A percentile compares a stretch with the other conserved stretches of the same genome.
Evolutionary conservation across 2,329 filamentous ascomycete genomes (phyloP).

Genomic region (Ophiocordyceps camponoti-leonardi): DNA sequence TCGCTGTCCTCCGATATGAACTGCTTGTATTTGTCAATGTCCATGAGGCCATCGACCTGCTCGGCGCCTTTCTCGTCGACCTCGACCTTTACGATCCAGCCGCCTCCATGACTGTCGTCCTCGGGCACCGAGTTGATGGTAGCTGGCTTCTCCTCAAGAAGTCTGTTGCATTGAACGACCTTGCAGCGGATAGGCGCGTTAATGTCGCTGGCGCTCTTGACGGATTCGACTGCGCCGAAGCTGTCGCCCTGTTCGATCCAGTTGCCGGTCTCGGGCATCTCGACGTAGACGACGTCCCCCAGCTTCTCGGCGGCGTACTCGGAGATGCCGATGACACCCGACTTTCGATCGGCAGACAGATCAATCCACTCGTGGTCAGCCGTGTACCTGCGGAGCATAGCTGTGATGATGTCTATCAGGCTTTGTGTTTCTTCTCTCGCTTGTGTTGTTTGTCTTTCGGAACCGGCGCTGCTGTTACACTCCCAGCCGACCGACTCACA

Average conservation of each 20-base stretch:
- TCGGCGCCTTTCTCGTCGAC: conserved; percentile 46
- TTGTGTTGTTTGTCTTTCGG: background rate
- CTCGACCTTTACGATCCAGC: conserved; percentile 85
- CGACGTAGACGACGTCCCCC: conserved; percentile 93
- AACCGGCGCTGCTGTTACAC: background rate
- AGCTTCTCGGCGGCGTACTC: conserved; percentile 82
- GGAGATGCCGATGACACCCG: conserved; percentile 71
- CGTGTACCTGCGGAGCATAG: conserved; percentile 59
- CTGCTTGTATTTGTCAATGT: conserved; percentile 56
- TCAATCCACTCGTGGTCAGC: conserved; percentile 98
- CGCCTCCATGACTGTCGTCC: conserved; percentile 54
- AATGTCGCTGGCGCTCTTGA: conserved; percentile 97
- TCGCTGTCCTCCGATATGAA: conserved; percentile 31
- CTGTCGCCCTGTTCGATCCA: conserved; percentile 61
- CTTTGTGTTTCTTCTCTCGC: background rate
- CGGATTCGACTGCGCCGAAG: conserved; percentile 90
- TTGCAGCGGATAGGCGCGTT: conserved; percentile 70
- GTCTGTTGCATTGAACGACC: conserved; percentile 55
- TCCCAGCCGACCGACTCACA: background rate
- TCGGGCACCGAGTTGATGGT: conserved; percentile 85
- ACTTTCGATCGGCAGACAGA: conserved; percentile 64
- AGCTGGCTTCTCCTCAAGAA: conserved; percentile 69
- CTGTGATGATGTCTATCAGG: background rate
- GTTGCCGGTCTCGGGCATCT: conserved; percentile 57
- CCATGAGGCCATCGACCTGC: conserved; percentile 65